phyloP scores from a whole-genome alignment of 1,284 basidiomycete species.

The Wallemia mellicola region DNA sequence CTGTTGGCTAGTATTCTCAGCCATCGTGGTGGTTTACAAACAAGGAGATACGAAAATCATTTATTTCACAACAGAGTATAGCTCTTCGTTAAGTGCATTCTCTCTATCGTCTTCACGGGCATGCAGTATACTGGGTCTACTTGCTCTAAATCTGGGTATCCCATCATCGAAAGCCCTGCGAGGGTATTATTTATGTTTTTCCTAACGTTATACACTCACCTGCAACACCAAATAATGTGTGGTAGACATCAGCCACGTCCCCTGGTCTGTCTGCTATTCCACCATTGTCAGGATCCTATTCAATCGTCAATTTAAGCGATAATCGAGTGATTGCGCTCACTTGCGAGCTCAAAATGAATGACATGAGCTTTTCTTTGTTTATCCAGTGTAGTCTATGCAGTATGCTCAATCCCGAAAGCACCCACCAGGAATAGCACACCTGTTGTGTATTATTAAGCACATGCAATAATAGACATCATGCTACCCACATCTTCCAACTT shows the following conservation, averaged over 20 bases:
- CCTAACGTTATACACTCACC: conserved; percentile 21
- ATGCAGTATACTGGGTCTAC: conserved; percentile 91
- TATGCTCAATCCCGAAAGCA: conserved; percentile 62
- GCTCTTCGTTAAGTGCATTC: conserved; percentile 23
- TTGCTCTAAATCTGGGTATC: conserved; percentile 51
- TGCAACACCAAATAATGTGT: conserved; percentile 74
- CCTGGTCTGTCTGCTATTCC: conserved; percentile 85
- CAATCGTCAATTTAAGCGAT: not conserved
- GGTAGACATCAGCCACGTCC: conserved; percentile 84
- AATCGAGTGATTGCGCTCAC: conserved; percentile 19
- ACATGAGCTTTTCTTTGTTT: conserved; percentile 41
- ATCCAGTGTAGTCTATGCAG: conserved; percentile 68
- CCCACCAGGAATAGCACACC: conserved; percentile 98
- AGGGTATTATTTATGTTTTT: not conserved
- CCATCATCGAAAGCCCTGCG: conserved; percentile 53
- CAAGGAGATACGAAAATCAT: not conserved
- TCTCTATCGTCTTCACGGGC: conserved; percentile 45
- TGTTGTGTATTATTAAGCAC: conserved; percentile 12
- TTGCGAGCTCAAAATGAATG: conserved; percentile 69
- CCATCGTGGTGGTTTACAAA: not conserved
- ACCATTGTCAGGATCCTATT: conserved; percentile 56
- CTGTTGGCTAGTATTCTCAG: not conserved
- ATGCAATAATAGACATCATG: not conserved
- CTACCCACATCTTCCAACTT: conserved; percentile 73
- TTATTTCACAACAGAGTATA: conserved; percentile 4